Conservation (phyloP, 163 green algal genomes). For the Chlorella variabilis region DNA sequence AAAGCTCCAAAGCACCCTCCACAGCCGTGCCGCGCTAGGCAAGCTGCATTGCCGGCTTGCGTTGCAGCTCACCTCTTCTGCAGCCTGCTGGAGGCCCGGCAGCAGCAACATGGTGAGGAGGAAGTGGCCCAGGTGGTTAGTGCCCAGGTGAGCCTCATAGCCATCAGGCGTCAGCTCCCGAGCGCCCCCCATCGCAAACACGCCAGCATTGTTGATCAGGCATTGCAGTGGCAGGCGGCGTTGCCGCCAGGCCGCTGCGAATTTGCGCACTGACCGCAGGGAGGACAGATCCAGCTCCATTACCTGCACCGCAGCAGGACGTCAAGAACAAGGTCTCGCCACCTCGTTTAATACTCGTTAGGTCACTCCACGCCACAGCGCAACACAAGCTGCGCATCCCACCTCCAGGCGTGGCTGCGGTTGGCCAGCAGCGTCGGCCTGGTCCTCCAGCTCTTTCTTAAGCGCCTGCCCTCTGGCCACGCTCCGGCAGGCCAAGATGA, state of each 20-base stretch:
- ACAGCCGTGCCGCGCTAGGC: too few relatives aligned
- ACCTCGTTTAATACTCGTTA: too few relatives aligned
- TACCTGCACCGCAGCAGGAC: slow-evolving; percentile 63
- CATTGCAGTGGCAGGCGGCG: slow-evolving; percentile 58
- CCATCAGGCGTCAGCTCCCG: slow-evolving; percentile 51
- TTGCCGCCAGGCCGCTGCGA: slow-evolving; percentile 57
- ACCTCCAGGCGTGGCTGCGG: slow-evolving; percentile 35
- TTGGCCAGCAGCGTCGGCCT: slow-evolving; percentile 24
- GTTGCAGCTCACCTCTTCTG: slow-evolving; percentile 33
- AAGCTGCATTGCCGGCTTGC: too few relatives aligned
- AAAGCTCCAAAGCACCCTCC: too few relatives aligned
- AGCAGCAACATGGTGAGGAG: slow-evolving; percentile 72
- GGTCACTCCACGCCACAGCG: too few relatives aligned
- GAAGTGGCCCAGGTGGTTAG: slow-evolving; percentile 69
- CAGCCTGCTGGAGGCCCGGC: slow-evolving; percentile 58
- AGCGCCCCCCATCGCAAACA: slow-evolving; percentile 41
- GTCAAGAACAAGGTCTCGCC: too few relatives aligned
- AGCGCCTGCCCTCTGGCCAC: slow-evolving; percentile 38
- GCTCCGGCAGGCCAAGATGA: slow-evolving; percentile 61
- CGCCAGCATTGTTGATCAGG: slow-evolving; percentile 80
- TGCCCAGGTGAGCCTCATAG: slow-evolving; percentile 66
- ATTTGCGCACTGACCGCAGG: slow-evolving; percentile 66
- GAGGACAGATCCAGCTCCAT: slow-evolving; percentile 70
- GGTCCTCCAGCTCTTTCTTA: slow-evolving; percentile 31
- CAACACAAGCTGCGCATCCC: too few relatives aligned